These are phyloP conservation scores for Arthrinium puccinioides DNA, from an alignment of 2,329 filamentous ascomycete genomes.

Conservation along the genomic window DNA sequence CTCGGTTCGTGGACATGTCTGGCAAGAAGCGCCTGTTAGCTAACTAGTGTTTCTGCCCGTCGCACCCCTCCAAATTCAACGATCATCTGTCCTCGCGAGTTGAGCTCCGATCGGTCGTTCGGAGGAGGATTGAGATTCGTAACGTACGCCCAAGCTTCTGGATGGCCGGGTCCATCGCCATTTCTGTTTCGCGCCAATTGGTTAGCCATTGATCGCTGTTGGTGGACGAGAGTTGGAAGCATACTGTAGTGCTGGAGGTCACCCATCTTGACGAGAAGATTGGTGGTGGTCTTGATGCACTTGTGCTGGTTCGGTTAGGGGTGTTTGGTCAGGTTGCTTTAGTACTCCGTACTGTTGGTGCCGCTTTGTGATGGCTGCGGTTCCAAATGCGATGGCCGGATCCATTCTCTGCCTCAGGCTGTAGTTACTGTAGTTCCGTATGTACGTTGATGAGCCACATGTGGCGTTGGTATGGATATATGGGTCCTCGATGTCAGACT, in stretches of 20 bases:
- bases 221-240: constrained; percentile 7
- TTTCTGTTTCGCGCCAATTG: constrained; percentile 22
- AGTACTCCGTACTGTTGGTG: too few species aligned
- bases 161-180: constrained; percentile 40
- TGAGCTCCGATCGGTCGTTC: not conserved
- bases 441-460: too few species aligned
- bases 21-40: constrained; percentile 7
- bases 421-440: too few species aligned
- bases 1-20: constrained; percentile 80
- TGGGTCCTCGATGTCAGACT: too few species aligned
- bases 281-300: too few species aligned
- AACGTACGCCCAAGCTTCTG: constrained; percentile 38
- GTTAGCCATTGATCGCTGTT: constrained; percentile 14
- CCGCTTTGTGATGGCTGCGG: too few species aligned
- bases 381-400: too few species aligned
- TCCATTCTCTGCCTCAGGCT: not conserved
- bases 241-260: constrained; percentile 36
- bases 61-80: too few species aligned
- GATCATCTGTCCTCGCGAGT: too few species aligned
- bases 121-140: not conserved
- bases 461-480: too few species aligned
- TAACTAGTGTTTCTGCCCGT: too few species aligned
- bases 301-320: not conserved
- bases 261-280: constrained; percentile 32
- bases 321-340: too few species aligned